These are phyloP conservation scores for Penicillium pancosmium DNA, from an alignment of 495 filamentous ascomycete species.

Conservation along the genomic window DNA sequence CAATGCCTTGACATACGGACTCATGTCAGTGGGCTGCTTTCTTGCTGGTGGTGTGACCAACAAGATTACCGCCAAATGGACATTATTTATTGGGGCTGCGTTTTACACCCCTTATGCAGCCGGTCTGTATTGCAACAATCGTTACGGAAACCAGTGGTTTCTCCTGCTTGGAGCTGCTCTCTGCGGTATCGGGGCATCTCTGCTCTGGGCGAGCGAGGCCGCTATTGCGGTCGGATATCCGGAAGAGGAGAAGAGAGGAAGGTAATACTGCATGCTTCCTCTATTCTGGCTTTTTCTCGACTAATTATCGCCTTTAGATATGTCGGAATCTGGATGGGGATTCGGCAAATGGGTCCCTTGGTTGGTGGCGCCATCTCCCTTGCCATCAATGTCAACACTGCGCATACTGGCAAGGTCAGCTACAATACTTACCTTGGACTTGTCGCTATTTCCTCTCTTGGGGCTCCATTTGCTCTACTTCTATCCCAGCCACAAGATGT, in stretches of 20 bases:
- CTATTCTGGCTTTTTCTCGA: too few relatives aligned
- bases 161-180: constrained; percentile 57
- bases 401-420: constrained; percentile 54
- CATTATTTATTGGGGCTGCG: constrained; percentile 56
- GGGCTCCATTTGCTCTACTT: constrained; percentile 53
- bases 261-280: constrained; percentile 22
- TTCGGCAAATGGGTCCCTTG: constrained; percentile 58
- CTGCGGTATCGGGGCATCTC: constrained; percentile 55
- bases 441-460: constrained; percentile 55
- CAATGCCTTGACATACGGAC: constrained; percentile 58
- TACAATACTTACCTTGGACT: constrained; percentile 58
- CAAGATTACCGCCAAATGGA: constrained; percentile 54
- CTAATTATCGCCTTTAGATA: constrained; percentile 16
- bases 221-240: constrained; percentile 61
- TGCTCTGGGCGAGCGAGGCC: constrained; percentile 61
- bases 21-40: constrained; percentile 60
- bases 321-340: constrained; percentile 59
- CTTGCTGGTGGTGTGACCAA: constrained; percentile 56
- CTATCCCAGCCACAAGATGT: constrained; percentile 57
- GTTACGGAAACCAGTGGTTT: constrained; percentile 59
- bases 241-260: constrained; percentile 54
- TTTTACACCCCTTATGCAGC: constrained; percentile 61
- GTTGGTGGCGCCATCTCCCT: constrained; percentile 60
- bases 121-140: constrained; percentile 60
- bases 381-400: constrained; percentile 50